Evolutionary conservation across 495 filamentous ascomycete genomes (phyloP).

Genomic region (Schizothecium vesticola): DNA sequence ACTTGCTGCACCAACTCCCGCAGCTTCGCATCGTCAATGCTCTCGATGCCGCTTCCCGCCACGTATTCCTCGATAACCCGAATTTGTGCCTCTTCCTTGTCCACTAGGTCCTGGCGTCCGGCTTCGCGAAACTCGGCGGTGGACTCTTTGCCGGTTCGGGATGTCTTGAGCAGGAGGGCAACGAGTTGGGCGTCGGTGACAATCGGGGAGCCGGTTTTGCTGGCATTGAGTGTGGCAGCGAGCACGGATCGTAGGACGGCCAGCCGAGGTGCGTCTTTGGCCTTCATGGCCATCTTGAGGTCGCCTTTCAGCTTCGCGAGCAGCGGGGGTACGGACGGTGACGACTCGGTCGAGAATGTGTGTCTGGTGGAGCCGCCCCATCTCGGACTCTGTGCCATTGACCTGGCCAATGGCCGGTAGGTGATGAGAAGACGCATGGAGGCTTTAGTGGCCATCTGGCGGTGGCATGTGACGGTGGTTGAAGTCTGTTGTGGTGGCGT

Average conservation of each 20-base stretch:
- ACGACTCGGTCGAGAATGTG: constrained; percentile 34
- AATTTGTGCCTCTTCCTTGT: constrained; percentile 48
- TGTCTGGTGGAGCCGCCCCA: neutral
- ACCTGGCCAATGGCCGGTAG: neutral
- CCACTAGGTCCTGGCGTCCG: constrained; percentile 49
- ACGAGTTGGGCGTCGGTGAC: constrained; percentile 53
- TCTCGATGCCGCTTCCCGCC: constrained; percentile 36
- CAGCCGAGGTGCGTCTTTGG: constrained; percentile 51
- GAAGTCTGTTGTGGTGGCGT: neutral
- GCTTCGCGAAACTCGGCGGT: constrained; percentile 43
- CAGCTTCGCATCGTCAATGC: constrained; percentile 38
- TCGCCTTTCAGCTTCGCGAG: constrained; percentile 47
- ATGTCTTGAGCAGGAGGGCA: constrained; percentile 44
- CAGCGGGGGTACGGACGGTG: constrained; percentile 39
- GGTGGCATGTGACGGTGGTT: neutral
- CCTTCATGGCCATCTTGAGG: constrained; percentile 56
- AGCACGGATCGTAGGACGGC: constrained; percentile 51
- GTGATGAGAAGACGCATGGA: neutral
- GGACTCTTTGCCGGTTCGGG: constrained; percentile 35
- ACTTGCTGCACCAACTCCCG: constrained; percentile 33
- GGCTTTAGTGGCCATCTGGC: neutral
- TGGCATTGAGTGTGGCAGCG: constrained; percentile 49
- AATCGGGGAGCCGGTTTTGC: constrained; percentile 51
- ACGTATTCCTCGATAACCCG: constrained; percentile 47
- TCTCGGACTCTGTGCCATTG: constrained; percentile 15